A percentile compares a stretch with the other conserved stretches of the same genome.
Evolutionary conservation across 2,329 filamentous ascomycete species (phyloP).

Genomic region (Cladosporium sp.): DNA sequence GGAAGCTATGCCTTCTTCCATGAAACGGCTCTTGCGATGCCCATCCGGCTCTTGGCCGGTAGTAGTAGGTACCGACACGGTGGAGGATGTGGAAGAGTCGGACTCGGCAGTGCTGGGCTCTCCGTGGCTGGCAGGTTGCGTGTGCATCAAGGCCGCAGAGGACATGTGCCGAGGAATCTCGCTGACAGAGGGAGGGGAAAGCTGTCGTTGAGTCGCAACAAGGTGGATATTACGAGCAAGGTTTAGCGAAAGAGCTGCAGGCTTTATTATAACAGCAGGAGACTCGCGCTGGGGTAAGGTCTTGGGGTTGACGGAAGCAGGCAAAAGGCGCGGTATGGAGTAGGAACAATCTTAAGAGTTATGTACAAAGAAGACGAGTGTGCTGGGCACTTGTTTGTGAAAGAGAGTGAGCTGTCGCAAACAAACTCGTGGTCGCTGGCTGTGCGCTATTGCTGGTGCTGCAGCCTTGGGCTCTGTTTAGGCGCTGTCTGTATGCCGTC

Average conservation of each 20-base stretch:
- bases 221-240: neutral
- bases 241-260: neutral
- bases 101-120: neutral
- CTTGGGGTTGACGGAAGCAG: neutral
- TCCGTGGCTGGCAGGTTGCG: neutral
- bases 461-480: neutral
- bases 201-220: constrained; percentile 7
- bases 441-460: neutral
- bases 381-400: neutral
- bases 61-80: neutral
- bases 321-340: neutral
- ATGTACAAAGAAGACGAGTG: constrained; percentile 7
- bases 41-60: constrained; percentile 9
- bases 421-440: neutral
- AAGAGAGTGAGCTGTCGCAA: constrained; percentile 3
- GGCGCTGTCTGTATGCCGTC: neutral
- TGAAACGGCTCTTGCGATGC: constrained; percentile 14
- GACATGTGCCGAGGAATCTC: neutral
- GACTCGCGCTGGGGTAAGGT: neutral
- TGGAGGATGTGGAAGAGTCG: neutral
- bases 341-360: neutral
- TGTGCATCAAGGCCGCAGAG: neutral
- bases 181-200: neutral
- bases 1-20: constrained; percentile 11
- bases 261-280: neutral